A percentile compares a stretch with the other conserved stretches of the same genome.
Evolutionary conservation across 495 filamentous ascomycete species (phyloP).

Genomic region (Hypoxylon fuscum): DNA sequence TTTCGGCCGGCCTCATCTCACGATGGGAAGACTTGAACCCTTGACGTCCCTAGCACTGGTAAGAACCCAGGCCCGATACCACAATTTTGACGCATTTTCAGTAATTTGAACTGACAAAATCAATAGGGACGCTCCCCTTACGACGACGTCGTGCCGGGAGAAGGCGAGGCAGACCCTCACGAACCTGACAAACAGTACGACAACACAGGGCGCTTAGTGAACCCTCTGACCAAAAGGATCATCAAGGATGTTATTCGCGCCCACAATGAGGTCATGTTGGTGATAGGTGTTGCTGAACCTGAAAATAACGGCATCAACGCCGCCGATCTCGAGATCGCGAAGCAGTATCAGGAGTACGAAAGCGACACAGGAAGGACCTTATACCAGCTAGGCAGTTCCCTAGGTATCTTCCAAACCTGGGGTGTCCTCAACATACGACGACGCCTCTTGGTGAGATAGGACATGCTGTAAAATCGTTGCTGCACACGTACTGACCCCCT

Average conservation of each 20-base stretch:
- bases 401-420: conserved; percentile 58
- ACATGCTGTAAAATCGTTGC: neutral
- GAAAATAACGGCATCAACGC: conserved; percentile 45
- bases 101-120: conserved; percentile 12
- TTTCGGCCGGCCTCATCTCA: conserved; percentile 1
- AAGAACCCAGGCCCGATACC: conserved; percentile 30
- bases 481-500: conserved; percentile 24
- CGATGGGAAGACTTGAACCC: conserved; percentile 61
- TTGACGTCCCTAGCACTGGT: conserved; percentile 61
- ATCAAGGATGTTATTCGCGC: conserved; percentile 62
- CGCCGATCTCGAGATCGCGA: conserved; percentile 37
- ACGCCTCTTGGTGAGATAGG: conserved; percentile 55
- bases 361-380: conserved; percentile 50
- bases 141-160: conserved; percentile 64
- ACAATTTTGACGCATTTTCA: neutral
- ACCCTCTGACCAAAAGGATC: conserved; percentile 62
- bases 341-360: conserved; percentile 49
- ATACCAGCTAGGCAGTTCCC: conserved; percentile 46
- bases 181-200: conserved; percentile 70
- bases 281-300: conserved; percentile 62
- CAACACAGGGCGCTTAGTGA: conserved; percentile 72
- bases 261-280: conserved; percentile 66
- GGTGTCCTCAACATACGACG: conserved; percentile 61
- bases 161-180: conserved; percentile 56
- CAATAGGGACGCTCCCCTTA: conserved; percentile 75